Conservation (phyloP, 2,329 filamentous ascomycete genomes). For the Lizonia empirigonia region DNA sequence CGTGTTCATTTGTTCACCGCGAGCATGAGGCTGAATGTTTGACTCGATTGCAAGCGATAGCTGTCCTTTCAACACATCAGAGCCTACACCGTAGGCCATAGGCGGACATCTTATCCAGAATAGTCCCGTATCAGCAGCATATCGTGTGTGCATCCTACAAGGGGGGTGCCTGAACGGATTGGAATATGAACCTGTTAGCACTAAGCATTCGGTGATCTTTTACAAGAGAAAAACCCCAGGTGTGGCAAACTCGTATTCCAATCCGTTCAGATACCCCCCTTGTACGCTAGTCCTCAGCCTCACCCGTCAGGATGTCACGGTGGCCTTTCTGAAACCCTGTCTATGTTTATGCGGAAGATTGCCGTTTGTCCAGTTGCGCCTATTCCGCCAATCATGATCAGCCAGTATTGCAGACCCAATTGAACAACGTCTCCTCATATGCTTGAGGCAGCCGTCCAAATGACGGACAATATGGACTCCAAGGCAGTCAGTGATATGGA, state of each 20-base stretch:
- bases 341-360: neutral
- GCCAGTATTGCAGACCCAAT: neutral
- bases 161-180: no score
- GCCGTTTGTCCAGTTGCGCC: neutral
- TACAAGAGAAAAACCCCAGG: no score
- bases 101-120: neutral
- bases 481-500: neutral
- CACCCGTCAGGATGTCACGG: constrained; percentile 15
- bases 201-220: no score
- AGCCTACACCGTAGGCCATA: neutral
- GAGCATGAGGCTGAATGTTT: neutral
- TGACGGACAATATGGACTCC: neutral
- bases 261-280: no score
- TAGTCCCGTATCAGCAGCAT: constrained; percentile 3
- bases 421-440: constrained; percentile 2
- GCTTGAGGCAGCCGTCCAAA: neutral
- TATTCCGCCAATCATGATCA: constrained; percentile 5
- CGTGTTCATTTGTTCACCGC: constrained; percentile 13
- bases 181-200: no score
- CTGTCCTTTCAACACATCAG: constrained; percentile 2
- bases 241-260: no score
- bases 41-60: neutral
- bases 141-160: neutral
- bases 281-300: constrained; percentile 18
- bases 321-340: constrained; percentile 14